Percentiles rank a stretch among this genome's conserved stretches.
Evolutionary conservation across 306 rosid species (phyloP).

Genomic region (Acacia crassicarpa): DNA sequence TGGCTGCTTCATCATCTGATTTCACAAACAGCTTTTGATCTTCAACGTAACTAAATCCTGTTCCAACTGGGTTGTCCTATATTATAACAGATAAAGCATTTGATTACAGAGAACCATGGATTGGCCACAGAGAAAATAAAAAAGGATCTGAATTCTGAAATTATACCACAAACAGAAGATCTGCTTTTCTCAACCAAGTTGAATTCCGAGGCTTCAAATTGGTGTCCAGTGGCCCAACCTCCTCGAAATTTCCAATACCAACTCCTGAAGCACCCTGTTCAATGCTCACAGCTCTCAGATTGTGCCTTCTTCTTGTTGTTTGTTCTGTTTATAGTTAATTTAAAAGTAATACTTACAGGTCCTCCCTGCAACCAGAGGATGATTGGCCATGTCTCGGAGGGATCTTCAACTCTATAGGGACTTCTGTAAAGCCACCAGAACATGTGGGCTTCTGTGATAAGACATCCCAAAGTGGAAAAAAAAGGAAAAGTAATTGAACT

Average conservation of each 20-base stretch:
- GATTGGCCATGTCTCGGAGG: constrained; percentile 90
- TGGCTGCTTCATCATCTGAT: constrained; percentile 79
- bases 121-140: neutral
- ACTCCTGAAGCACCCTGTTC: constrained; percentile 84
- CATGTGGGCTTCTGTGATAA: constrained; percentile 81
- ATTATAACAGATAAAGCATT: neutral
- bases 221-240: constrained; percentile 76
- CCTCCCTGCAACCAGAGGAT: constrained; percentile 98
- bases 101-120: neutral
- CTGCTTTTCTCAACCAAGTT: constrained; percentile 79
- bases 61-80: constrained; percentile 93
- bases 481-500: neutral
- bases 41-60: constrained; percentile 87
- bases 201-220: constrained; percentile 69
- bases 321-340: neutral
- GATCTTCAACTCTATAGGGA: constrained; percentile 77
- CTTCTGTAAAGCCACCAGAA: constrained; percentile 97
- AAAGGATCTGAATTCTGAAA: neutral
- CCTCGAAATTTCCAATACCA: constrained; percentile 86
- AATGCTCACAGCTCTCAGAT: neutral
- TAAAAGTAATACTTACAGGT: constrained; percentile 55
- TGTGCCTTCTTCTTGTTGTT: neutral
- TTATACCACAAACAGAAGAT: constrained; percentile 74
- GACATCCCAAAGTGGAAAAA: neutral
- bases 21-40: constrained; percentile 53